Evolutionary conservation across 2,329 filamentous ascomycete genomes (phyloP).

Genomic region (Arachnopeziza araneosa): DNA sequence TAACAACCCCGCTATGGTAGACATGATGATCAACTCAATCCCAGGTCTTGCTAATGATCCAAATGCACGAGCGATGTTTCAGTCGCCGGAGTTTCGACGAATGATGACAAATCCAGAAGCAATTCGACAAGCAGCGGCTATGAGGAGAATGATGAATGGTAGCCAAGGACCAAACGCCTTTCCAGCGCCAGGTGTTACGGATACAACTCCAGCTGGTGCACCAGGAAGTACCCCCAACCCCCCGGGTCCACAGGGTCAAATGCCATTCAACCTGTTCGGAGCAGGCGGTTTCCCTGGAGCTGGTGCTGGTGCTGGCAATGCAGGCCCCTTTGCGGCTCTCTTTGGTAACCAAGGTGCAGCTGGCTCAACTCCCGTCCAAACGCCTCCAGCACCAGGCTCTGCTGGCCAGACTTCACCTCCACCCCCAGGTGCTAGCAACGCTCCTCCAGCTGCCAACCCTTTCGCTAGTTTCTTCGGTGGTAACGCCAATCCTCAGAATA

Average conservation of each 20-base stretch:
- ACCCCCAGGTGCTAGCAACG: conserved; percentile 28
- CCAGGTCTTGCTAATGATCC: conserved; percentile 71
- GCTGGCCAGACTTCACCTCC: conserved; percentile 27
- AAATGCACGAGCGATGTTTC: conserved; percentile 75
- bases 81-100: conserved; percentile 79
- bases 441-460: conserved; percentile 50
- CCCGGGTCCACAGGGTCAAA: conserved; percentile 18
- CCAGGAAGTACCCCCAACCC: conserved; percentile 21
- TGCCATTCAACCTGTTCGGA: conserved; percentile 25
- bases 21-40: conserved; percentile 91
- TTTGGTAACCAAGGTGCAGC: conserved; percentile 36
- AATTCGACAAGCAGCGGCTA: conserved; percentile 73
- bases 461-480: conserved; percentile 59
- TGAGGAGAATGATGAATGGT: conserved; percentile 64
- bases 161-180: conserved; percentile 54
- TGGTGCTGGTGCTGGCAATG: conserved; percentile 23
- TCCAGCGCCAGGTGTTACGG: conserved; percentile 85
- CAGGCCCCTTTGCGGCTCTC: conserved; percentile 51
- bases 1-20: conserved; percentile 88
- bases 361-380: conserved; percentile 25
- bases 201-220: conserved; percentile 60
- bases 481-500: conserved; percentile 25
- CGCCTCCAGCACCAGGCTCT: conserved; percentile 28
- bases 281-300: conserved; percentile 17
- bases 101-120: conserved; percentile 92